Evolutionary conservation across 129 eudicot genomes (phyloP).

Genomic region (Flaveria brownii): DNA sequence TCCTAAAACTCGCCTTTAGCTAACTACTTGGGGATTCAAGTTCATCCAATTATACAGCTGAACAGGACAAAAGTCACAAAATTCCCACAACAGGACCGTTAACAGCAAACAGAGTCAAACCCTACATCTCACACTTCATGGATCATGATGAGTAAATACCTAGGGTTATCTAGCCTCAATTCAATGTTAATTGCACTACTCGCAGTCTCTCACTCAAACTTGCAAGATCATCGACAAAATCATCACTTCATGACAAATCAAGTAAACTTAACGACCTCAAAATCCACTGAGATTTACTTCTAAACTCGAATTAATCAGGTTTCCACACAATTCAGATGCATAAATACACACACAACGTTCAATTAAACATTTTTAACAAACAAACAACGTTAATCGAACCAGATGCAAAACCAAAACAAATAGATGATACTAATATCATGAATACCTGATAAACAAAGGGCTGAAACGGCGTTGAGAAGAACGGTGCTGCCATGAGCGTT

Average conservation of each 20-base stretch:
- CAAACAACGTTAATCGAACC: background rate
- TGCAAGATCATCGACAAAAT: background rate
- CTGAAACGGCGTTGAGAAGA: conserved; percentile 85
- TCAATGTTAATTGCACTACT: background rate
- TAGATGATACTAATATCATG: too few species aligned
- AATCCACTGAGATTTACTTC: background rate
- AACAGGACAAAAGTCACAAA: too few species aligned
- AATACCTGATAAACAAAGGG: conserved; percentile 92
- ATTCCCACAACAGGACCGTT: too few species aligned
- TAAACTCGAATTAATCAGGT: background rate
- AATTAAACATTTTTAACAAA: background rate
- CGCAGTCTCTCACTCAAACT: background rate
- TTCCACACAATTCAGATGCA: conserved; percentile 10
- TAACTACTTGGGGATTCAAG: too few species aligned
- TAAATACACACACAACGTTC: background rate
- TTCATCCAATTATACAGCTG: too few species aligned
- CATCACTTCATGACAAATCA: background rate
- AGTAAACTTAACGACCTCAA: too few species aligned
- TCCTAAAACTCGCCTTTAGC: too few species aligned
- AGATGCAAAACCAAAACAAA: too few species aligned
- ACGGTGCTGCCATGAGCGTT: conserved; percentile 84
- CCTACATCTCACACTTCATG: too few species aligned
- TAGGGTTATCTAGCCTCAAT: too few species aligned
- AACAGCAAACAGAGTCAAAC: too few species aligned
- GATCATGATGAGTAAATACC: too few species aligned